A percentile compares a stretch with the other conserved stretches of the same genome.
Evolutionary conservation across 345 rosid species (phyloP).

Genomic region (Aquilaria yunnanensis): DNA sequence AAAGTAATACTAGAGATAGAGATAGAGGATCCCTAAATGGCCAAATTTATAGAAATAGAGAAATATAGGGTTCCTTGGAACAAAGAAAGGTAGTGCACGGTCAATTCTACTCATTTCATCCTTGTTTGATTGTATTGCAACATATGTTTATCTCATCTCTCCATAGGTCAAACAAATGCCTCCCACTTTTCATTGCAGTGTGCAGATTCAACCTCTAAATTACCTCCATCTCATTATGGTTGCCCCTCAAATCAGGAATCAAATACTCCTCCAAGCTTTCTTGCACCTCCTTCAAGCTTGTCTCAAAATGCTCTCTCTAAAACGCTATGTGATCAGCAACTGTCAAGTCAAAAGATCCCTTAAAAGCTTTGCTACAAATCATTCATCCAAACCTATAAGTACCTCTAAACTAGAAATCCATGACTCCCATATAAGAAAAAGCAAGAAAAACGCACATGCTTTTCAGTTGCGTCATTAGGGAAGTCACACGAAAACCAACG

Average conservation of each 20-base stretch:
- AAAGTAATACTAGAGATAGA: no score
- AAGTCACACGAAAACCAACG: no score
- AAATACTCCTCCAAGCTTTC: slow-evolving; percentile 62
- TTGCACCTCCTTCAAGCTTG: slow-evolving; percentile 48
- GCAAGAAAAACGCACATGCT: no score
- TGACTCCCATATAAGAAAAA: no score
- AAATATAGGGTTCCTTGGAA: no score
- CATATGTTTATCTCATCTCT: slow-evolving; percentile 23
- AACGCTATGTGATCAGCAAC: slow-evolving; percentile 35
- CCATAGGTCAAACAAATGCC: slow-evolving; percentile 60
- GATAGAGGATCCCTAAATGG: no score
- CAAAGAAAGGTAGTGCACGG: no score
- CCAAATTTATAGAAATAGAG: no score
- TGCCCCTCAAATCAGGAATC: slow-evolving; percentile 63
- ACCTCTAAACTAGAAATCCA: no score
- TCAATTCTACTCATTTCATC: no score
- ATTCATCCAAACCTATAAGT: slow-evolving; percentile 52
- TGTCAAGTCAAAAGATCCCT: slow-evolving; percentile 48
- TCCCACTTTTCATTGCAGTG: slow-evolving; percentile 49
- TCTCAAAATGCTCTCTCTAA: slow-evolving; percentile 46
- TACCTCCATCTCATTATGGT: slow-evolving; percentile 66
- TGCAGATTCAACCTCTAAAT: slow-evolving; percentile 64
- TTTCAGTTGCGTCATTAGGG: no score
- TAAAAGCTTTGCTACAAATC: slow-evolving; percentile 56
- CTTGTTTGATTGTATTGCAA: no score